Evolutionary conservation across 1,284 basidiomycete species (phyloP), one percentile per base, ranked within the genome.

Genomic region (Ceratobasidium papillatum): DNA sequence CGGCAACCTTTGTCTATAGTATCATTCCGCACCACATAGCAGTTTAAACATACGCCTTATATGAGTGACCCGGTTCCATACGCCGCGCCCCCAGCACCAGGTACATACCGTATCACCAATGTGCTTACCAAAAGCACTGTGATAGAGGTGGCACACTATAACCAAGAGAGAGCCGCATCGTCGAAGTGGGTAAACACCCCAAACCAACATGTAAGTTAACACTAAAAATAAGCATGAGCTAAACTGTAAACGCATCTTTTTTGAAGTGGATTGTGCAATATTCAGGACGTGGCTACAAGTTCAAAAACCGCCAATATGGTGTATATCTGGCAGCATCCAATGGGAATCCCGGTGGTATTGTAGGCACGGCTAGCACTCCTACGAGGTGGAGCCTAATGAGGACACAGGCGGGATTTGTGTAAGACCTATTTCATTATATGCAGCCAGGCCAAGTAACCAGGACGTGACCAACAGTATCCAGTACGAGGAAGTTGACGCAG

Each of bases 231-330:
- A 45, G 3, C n/a, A 45, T 45, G 3, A 45, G 11, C 43, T 45
- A 17, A 45, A 2, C 3, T 45, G n/a, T 45, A n/a, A 45, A 45
- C 43, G 11, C 2, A 45, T n/a, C n/a, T n/a, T n/a, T 17, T 45
- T 22, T 51, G 3, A 51, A 63, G 61, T 63, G 61, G 61, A 7
- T 45, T 17, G n/a, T 63, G n/a, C 61, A 63, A 30, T 22, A 30
- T 27, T 63, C 61, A 14, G 61, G 61, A 25, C 61, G 41, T 63
- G 61, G 61, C 22, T 63, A 63, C 38, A 63, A 63, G 11, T 25
- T 63, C 22, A 63, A 63, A 63, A 63, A 63, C 41, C 27, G 61
- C 22, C 61, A 43, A 63, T 47, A 45, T 12, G 41, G 41, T 25
- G 22, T 45, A 5, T 63, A 63, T 27, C 41, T 63, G 14, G 22